Conservation (phyloP, 352 stramenopile genomes). For the Thalassiosira livingstoniorum region DNA sequence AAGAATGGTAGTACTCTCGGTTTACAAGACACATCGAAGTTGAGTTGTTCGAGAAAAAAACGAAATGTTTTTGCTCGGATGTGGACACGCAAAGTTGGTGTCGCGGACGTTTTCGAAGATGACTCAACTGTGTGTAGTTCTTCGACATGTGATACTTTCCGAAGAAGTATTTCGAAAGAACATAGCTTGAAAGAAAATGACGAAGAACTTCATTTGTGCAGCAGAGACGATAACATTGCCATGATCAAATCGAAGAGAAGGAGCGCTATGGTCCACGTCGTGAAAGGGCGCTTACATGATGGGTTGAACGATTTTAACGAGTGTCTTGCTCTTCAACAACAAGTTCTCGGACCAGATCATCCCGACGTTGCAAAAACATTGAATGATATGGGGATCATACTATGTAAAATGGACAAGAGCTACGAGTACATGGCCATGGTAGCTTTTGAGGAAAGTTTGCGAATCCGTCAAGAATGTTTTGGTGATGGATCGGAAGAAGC, state of each 20-base stretch:
- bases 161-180: too few species aligned
- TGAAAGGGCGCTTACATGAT: neutral
- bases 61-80: too few species aligned
- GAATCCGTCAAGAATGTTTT: constrained; percentile 20
- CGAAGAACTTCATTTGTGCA: constrained; percentile 21
- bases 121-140: too few species aligned
- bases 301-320: constrained; percentile 10
- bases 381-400: constrained; percentile 13
- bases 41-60: too few species aligned
- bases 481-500: constrained; percentile 19
- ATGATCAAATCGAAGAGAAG: constrained; percentile 16
- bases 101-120: too few species aligned
- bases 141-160: too few species aligned
- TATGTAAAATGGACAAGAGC: constrained; percentile 18
- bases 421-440: constrained; percentile 28
- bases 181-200: too few species aligned
- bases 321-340: constrained; percentile 20
- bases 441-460: constrained; percentile 18
- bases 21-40: too few species aligned
- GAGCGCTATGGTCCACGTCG: neutral
- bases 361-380: constrained; percentile 9
- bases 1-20: too few species aligned
- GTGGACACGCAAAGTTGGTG: too few species aligned
- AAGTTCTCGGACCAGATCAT: constrained; percentile 15
- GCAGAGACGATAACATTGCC: neutral